Conservation (phyloP, 176 grass and related monocot species). For the Oryza glaberrima region DNA sequence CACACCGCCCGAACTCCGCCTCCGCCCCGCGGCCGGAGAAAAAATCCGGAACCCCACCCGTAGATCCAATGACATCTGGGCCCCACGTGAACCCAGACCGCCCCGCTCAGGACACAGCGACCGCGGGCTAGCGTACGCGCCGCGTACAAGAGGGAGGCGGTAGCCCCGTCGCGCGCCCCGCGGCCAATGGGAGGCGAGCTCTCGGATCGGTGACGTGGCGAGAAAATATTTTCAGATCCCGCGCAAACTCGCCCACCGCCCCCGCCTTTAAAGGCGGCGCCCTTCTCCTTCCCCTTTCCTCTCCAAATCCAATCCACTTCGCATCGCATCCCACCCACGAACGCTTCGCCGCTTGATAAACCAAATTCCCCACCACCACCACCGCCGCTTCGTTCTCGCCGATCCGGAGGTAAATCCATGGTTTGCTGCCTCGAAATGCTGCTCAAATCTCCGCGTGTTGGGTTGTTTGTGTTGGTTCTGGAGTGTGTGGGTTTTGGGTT, state of each 20-base stretch:
- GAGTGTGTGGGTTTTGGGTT: neutral
- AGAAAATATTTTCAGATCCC: conserved; percentile 43
- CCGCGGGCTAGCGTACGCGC: neutral
- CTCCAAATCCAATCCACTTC: neutral
- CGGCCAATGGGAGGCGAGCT: conserved; percentile 42
- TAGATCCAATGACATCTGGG: neutral
- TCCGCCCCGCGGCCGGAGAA: neutral
- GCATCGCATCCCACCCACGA: conserved; percentile 13
- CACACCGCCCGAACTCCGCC: conserved; percentile 14
- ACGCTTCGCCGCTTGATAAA: neutral
- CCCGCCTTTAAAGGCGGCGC: conserved; percentile 51
- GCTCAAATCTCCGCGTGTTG: neutral
- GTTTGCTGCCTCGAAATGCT: neutral
- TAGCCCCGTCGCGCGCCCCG: neutral
- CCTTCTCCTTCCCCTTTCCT: neutral
- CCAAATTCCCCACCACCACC: neutral
- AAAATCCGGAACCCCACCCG: neutral
- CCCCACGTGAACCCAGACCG: neutral
- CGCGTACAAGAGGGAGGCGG: neutral
- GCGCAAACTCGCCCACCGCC: conserved; percentile 51
- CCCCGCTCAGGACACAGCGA: neutral
- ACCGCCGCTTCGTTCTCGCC: conserved; percentile 26
- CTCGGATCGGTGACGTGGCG: conserved; percentile 71
- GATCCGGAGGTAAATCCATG: conserved; percentile 32
- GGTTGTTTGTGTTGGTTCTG: neutral